Evolutionary conservation across 2,329 filamentous ascomycete genomes (phyloP).

Genomic region (Talaromyces funiculosus): DNA sequence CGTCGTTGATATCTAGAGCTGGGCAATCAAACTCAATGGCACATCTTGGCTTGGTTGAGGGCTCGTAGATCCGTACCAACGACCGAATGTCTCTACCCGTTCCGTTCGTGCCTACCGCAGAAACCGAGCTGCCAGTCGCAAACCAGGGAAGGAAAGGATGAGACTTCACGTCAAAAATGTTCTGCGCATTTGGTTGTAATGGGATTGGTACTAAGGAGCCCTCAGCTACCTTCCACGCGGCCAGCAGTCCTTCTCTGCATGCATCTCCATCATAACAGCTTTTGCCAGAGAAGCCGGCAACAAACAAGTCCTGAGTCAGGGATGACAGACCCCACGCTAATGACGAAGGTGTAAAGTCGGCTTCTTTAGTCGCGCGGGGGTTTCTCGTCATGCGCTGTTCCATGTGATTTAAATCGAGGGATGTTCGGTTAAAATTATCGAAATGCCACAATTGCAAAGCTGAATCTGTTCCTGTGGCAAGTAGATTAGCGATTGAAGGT

Average conservation of each 20-base stretch:
- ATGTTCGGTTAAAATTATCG: slow-evolving; percentile 13
- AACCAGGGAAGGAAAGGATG: slow-evolving; percentile 48
- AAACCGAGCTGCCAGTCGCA: slow-evolving; percentile 48
- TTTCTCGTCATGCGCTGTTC: slow-evolving; percentile 15
- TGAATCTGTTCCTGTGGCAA: slow-evolving; percentile 46
- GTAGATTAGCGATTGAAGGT: slow-evolving; percentile 28
- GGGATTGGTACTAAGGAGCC: slow-evolving; percentile 29
- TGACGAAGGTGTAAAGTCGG: slow-evolving; percentile 39
- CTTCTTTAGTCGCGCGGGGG: slow-evolving; percentile 22
- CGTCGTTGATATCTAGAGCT: slow-evolving; percentile 57
- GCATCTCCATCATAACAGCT: slow-evolving; percentile 23
- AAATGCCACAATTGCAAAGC: slow-evolving; percentile 32
- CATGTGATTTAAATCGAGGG: slow-evolving; percentile 26
- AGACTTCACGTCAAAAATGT: slow-evolving; percentile 56
- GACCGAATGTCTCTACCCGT: slow-evolving; percentile 39
- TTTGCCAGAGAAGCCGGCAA: slow-evolving; percentile 51
- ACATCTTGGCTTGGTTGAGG: slow-evolving; percentile 28
- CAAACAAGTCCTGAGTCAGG: slow-evolving; percentile 39
- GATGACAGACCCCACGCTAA: slow-evolving; percentile 44
- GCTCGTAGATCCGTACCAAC: slow-evolving; percentile 50
- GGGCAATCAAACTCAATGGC: slow-evolving; percentile 50
- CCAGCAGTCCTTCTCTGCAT: slow-evolving; percentile 47
- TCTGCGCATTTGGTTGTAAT: slow-evolving; percentile 46
- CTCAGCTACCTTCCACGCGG: slow-evolving; percentile 48
- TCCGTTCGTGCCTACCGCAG: slow-evolving; percentile 18